Conservation (phyloP, 2,329 filamentous ascomycete genomes). For the Penicillium thymicola region DNA sequence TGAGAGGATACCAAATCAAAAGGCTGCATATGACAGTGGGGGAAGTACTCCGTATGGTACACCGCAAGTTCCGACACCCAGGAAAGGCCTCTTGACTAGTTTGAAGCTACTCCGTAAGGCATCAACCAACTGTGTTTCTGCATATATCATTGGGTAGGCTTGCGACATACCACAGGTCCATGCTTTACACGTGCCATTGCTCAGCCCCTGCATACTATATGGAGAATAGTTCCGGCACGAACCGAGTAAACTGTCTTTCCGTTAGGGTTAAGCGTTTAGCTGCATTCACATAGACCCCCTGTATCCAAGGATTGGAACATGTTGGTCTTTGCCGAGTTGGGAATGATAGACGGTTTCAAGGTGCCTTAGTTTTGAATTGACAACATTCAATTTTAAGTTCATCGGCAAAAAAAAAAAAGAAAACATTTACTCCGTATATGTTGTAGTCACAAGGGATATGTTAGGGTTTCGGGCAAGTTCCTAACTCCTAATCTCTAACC, state of each 20-base stretch:
- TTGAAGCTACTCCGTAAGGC: not conserved
- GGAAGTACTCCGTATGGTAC: not conserved
- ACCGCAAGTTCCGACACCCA: not conserved
- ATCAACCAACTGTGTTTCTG: not conserved
- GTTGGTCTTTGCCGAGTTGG: not conserved
- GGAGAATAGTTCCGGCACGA: constrained; percentile 8
- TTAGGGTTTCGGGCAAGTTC: not conserved
- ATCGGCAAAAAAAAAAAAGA: not conserved
- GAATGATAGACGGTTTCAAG: not conserved
- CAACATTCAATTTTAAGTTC: not conserved
- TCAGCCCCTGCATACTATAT: not conserved
- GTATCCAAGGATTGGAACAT: not conserved
- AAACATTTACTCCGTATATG: not conserved
- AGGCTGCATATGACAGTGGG: not conserved
- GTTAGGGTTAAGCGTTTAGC: constrained; percentile 5
- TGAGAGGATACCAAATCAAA: not conserved
- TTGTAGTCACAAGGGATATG: not conserved
- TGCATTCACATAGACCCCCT: not conserved
- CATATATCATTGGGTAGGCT: not conserved
- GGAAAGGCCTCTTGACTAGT: not conserved
- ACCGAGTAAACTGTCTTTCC: not conserved
- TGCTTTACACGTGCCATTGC: not conserved
- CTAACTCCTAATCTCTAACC: not conserved
- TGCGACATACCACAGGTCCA: not conserved
- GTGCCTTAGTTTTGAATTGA: not conserved